Base-by-base conservation (phyloP, 768 basidiomycete species). In the Tricholomella constricta region DNA sequence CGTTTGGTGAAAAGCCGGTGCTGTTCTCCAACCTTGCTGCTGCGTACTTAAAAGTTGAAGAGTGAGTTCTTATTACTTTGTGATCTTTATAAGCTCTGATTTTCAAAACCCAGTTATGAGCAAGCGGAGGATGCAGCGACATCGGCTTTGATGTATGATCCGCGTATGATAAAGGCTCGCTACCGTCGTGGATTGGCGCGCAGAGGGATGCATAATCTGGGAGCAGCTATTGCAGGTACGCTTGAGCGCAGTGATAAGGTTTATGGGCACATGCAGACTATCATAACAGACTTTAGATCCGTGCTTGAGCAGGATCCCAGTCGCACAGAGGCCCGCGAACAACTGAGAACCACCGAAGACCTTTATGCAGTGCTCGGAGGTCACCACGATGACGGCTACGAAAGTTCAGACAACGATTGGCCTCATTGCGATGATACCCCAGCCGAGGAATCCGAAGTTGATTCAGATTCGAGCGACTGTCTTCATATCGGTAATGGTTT, bases 381-480 rank as follows among this genome's bases (percentile, higher is more conserved):
- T 26, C 50, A 54, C 10, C 19, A 54, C 9, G 12, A 42, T 27
- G 36, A 41, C 34, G 14, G 15, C 17, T 34, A 37, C 35, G 35
- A 41, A 11, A 36, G 10, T 23, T 38, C 41, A 10, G 61, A 59
- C 9, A 47, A 48, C 20, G 17, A 48, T 49, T 51, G 60, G 59
- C 55, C 58, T 51, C 35, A 36, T 22, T 58, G 57, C 42, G 62
- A 68, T 25, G 75, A 72, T 4, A 61, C 64, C 23, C 46, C 56
- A 1, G 47, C 56, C 3, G 43, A 62, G 19, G 71, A 71, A 6
- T 58, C 71, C 19, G 73, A 69, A 27, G 65, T 66, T 0, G 70
- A 74, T 27, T 81, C 78, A 0, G 81, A 83, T 56, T 77, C 79
- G n/a, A 78, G 77, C 27, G 83, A 84, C 59, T 80, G 69, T 56